A percentile compares a stretch with the other conserved stretches of the same genome.
Evolutionary conservation across 2,329 filamentous ascomycete genomes (phyloP).

Genomic region (Botryotinia convoluta): DNA sequence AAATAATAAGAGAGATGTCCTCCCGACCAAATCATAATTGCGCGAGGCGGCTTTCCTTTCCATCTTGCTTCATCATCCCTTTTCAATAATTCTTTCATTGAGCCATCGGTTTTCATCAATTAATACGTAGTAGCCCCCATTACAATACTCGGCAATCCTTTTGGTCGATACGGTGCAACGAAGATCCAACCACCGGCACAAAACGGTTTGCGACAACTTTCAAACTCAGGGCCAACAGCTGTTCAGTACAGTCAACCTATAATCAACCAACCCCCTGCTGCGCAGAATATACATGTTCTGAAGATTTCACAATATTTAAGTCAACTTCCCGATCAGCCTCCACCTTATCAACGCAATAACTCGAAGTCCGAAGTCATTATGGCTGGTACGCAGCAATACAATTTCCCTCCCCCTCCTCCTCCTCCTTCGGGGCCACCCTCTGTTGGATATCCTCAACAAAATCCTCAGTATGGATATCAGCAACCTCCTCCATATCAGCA

Average conservation of each 20-base stretch:
- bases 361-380: slow-evolving; percentile 19
- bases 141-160: background rate
- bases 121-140: background rate
- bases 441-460: slow-evolving; percentile 32
- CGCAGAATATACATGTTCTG: background rate
- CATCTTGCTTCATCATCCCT: slow-evolving; percentile 15
- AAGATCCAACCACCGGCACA: background rate
- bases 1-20: slow-evolving; percentile 9
- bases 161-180: background rate
- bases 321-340: background rate
- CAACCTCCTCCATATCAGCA: slow-evolving; percentile 33
- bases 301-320: background rate
- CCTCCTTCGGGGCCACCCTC: slow-evolving; percentile 35
- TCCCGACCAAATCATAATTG: background rate
- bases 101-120: slow-evolving; percentile 5
- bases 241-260: background rate
- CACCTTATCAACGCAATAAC: background rate
- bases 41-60: slow-evolving; percentile 11
- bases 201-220: slow-evolving; percentile 6
- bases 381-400: slow-evolving; percentile 38
- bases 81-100: slow-evolving; percentile 20
- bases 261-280: background rate
- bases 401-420: slow-evolving; percentile 39
- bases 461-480: slow-evolving; percentile 34
- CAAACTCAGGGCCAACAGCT: background rate